Conservation (phyloP, 495 filamentous ascomycete species). For the Neurospora sp. region DNA sequence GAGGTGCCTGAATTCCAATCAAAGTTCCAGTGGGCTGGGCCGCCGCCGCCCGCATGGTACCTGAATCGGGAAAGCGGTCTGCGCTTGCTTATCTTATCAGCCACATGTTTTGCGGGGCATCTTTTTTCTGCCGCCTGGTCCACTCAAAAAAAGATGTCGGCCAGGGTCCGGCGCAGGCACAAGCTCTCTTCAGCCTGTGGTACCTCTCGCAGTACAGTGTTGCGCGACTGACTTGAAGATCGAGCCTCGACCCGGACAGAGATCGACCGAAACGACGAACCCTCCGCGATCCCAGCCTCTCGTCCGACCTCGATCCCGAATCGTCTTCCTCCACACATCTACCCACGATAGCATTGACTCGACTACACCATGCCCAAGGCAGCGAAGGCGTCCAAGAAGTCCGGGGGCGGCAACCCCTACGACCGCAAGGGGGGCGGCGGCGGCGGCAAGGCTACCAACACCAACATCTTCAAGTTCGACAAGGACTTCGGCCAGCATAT, state of each 20-base stretch:
- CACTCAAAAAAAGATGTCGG: conserved; percentile 13
- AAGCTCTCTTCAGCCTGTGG: neutral
- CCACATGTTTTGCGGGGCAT: conserved; percentile 12
- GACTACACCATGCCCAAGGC: conserved; percentile 45
- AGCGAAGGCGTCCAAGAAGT: conserved; percentile 48
- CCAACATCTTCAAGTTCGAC: conserved; percentile 73
- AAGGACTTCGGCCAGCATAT: conserved; percentile 70
- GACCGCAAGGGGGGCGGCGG: conserved; percentile 27
- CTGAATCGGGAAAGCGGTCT: neutral
- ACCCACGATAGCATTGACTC: neutral
- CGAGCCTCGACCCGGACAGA: neutral
- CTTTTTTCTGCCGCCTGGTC: conserved; percentile 17
- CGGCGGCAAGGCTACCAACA: conserved; percentile 40
- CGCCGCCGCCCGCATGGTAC: neutral
- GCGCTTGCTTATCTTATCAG: conserved; percentile 14
- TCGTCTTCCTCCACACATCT: neutral
- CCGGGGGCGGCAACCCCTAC: conserved; percentile 48
- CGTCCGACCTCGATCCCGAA: neutral
- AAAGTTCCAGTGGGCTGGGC: neutral
- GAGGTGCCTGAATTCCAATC: neutral
- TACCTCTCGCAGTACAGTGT: neutral
- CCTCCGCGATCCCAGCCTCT: neutral
- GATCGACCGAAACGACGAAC: neutral
- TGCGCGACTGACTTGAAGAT: neutral
- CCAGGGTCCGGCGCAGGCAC: neutral